Evolutionary conservation across 2,329 filamentous ascomycete genomes (phyloP).

Genomic region (Penicillium sp.): DNA sequence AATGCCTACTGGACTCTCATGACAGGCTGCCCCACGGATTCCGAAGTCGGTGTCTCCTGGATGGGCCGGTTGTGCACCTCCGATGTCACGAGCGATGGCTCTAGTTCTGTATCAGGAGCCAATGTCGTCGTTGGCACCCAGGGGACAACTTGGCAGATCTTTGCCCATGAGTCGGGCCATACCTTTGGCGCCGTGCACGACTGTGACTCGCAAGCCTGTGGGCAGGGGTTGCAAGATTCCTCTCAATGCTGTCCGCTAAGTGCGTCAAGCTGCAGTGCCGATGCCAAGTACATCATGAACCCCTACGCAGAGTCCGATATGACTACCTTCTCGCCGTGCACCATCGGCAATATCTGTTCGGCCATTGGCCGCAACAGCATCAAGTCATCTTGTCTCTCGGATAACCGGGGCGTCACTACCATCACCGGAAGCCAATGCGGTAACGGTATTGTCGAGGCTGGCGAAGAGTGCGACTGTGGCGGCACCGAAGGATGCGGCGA

Average conservation of each 20-base stretch:
- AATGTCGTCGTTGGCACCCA: slow-evolving; percentile 83
- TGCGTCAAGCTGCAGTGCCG: slow-evolving; percentile 63
- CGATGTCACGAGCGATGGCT: slow-evolving; percentile 47
- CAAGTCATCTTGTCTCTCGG: slow-evolving; percentile 69
- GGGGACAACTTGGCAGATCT: slow-evolving; percentile 87
- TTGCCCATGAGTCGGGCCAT: slow-evolving; percentile 90
- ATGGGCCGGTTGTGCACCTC: slow-evolving; percentile 75
- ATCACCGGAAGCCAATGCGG: slow-evolving; percentile 83
- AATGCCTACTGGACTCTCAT: slow-evolving; percentile 94
- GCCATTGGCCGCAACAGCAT: slow-evolving; percentile 73
- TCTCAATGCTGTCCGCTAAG: slow-evolving; percentile 79
- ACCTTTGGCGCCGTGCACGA: slow-evolving; percentile 96
- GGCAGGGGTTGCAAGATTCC: slow-evolving; percentile 55
- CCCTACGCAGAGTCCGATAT: slow-evolving; percentile 73
- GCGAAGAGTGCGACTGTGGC: slow-evolving; percentile 95
- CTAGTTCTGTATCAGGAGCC: slow-evolving; percentile 72
- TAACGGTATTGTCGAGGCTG: slow-evolving; percentile 91
- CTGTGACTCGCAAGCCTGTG: slow-evolving; percentile 66
- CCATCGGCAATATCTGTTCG: slow-evolving; percentile 88
- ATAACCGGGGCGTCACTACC: slow-evolving; percentile 76
- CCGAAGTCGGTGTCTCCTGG: slow-evolving; percentile 89
- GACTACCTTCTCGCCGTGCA: slow-evolving; percentile 77
- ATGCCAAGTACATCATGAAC: slow-evolving; percentile 88
- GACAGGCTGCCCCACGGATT: slow-evolving; percentile 72
- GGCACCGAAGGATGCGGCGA: slow-evolving; percentile 64